Evolutionary conservation across 164 flowering plant genomes (phyloP), one percentile per base, ranked within the genome.

Genomic region (Annona cherimola): DNA sequence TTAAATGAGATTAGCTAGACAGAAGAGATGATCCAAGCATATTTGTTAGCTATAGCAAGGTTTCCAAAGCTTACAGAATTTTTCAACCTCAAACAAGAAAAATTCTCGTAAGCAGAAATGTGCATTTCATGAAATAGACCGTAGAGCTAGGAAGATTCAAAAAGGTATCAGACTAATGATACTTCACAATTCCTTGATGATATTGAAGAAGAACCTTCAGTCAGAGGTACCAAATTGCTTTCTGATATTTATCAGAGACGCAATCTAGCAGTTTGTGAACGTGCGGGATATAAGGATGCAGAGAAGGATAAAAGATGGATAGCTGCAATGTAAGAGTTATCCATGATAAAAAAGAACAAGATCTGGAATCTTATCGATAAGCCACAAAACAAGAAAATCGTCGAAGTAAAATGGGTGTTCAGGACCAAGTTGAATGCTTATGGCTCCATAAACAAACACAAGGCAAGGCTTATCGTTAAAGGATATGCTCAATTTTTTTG

Each of bases 371-470:
- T 69, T 14, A 5, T 14, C 12, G 44, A 69, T 18, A 8, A 3
- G 5, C 63, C 64, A 18, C 5, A 2, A 41, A 7, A 59, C 26
- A 57, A 57, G 35, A 57, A 41, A 4, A 16, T 3, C 57, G 41
- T 41, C 8, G 71, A 2, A 45, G 57, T 1, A 26, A 69, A 69
- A 42, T 69, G 71, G 71, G 20, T 69, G 18, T 69, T 14, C 45
- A 16, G 41, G 16, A 45, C 62, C 3, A 69, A 69, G 20, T 45
- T n/a, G 5, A 42, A 69, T 39, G 4, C 35, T 12, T 16, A 69
- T 12, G 71, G 71, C 9, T 16, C n/a, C 11, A 46, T 69, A 16
- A 4, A 26, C 0, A 69, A 69, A 19, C 18, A 69, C 45, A 57
- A 69, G 50, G 20, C 40, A 57, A 57, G 63, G 2, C 45, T 55